A percentile compares a stretch with the other conserved stretches of the same genome.
phyloP scores from a whole-genome alignment of 2,329 filamentous ascomycete species.

The Zymoseptoria pseudotritici region DNA sequence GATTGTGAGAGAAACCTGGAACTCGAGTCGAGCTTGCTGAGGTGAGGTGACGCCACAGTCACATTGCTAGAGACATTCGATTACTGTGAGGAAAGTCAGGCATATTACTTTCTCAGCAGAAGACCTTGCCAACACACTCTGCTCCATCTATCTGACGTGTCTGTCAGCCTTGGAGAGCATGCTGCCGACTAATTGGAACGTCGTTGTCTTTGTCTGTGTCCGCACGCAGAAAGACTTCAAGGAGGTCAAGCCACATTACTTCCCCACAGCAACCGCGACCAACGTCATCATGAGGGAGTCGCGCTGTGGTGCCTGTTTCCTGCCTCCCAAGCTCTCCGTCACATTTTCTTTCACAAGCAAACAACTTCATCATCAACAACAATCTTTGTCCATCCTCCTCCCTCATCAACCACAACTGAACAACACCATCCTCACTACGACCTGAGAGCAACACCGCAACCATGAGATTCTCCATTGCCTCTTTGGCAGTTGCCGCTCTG shows the following conservation, averaged over 20 bases:
- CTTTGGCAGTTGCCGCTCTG: conserved; percentile 63
- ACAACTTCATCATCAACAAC: neutral
- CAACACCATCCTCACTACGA: conserved; percentile 1
- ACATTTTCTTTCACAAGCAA: neutral
- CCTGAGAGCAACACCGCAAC: conserved; percentile 23
- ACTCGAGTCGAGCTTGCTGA: neutral
- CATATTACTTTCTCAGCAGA: no score
- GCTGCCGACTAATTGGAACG: no score
- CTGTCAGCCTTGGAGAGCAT: no score
- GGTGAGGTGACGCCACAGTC: neutral
- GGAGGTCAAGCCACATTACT: neutral
- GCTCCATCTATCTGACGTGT: no score
- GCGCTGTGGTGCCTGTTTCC: neutral
- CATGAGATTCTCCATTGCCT: conserved; percentile 70
- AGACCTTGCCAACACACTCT: no score
- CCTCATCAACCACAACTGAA: neutral
- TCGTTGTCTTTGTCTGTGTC: neutral
- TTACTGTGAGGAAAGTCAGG: no score
- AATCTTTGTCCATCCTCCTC: neutral
- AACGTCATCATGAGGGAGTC: neutral
- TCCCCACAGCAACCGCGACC: neutral
- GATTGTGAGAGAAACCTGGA: neutral
- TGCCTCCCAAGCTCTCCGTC: no score
- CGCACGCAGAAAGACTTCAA: neutral
- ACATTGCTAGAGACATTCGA: neutral